Evolutionary conservation across 805 yeast species (phyloP).

Genomic region (Wickerhamomyces kurtzmanii): DNA sequence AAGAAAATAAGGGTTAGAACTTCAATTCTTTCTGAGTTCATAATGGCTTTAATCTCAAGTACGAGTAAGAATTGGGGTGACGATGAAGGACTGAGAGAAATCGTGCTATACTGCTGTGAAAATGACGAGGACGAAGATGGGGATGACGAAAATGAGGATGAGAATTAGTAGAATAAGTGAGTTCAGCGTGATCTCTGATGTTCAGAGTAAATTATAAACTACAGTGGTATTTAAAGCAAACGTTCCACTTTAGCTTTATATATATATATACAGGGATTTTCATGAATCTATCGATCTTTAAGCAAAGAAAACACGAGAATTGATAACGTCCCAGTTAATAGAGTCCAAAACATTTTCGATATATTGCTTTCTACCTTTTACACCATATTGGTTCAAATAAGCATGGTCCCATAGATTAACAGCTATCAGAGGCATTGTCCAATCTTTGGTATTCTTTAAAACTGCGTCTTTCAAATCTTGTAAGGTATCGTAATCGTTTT

Average conservation of each 20-base stretch:
- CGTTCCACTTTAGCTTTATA: too few relatives aligned
- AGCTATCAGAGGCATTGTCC: constrained; percentile 65
- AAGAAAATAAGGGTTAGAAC: too few relatives aligned
- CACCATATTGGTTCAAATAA: constrained; percentile 79
- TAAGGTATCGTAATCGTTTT: constrained; percentile 39
- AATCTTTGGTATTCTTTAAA: constrained; percentile 35
- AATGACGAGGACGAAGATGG: constrained; percentile 16
- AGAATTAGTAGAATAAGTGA: neutral
- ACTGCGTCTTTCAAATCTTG: constrained; percentile 31
- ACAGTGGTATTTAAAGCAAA: too few relatives aligned
- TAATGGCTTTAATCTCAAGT: too few relatives aligned
- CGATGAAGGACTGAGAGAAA: constrained; percentile 18
- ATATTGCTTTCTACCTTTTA: constrained; percentile 60
- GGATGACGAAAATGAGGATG: constrained; percentile 3
- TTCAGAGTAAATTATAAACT: too few relatives aligned
- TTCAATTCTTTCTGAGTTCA: too few relatives aligned
- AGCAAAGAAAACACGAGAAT: constrained; percentile 31
- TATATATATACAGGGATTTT: too few relatives aligned
- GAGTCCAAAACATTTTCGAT: constrained; percentile 68
- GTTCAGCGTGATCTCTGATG: too few relatives aligned
- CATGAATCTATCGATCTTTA: constrained; percentile 1
- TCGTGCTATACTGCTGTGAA: constrained; percentile 20
- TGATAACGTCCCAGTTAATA: constrained; percentile 76
- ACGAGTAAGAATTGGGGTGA: constrained; percentile 20
- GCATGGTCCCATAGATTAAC: constrained; percentile 86